These are phyloP conservation scores for Starmerella khaoyaiensis DNA, from an alignment of 805 yeast species.

Conservation along the genomic window DNA sequence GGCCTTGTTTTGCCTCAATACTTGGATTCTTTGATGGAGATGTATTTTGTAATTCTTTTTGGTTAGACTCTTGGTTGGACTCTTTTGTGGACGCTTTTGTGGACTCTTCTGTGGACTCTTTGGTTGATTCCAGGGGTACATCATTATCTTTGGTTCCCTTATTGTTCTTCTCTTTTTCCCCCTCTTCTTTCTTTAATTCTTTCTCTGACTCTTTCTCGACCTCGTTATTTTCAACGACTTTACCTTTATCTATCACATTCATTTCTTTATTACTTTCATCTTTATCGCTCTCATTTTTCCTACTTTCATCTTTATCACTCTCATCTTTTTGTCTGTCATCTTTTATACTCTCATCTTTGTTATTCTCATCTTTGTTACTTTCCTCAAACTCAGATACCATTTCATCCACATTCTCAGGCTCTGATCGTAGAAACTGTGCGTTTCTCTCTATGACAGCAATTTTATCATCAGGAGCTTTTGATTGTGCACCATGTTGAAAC, in stretches of 20 bases:
- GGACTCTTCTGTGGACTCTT: no score
- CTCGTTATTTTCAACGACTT: background rate
- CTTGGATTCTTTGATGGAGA: no score
- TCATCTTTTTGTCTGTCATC: background rate
- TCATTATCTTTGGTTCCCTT: background rate
- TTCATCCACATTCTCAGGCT: constrained; percentile 19
- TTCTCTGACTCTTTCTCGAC: background rate
- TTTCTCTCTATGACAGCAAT: constrained; percentile 19
- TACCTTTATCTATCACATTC: background rate
- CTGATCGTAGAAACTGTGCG: constrained; percentile 15
- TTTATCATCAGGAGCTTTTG: constrained; percentile 14
- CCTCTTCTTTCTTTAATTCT: background rate
- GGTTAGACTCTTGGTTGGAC: no score
- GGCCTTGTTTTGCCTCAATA: no score
- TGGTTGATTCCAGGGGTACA: background rate
- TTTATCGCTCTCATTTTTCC: background rate
- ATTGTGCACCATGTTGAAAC: constrained; percentile 28
- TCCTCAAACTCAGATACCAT: constrained; percentile 2
- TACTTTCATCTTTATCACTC: background rate
- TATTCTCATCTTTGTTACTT: constrained; percentile 6
- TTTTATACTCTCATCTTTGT: constrained; percentile 1
- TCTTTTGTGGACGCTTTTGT: no score
- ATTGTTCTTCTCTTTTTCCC: background rate
- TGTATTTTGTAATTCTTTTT: no score
- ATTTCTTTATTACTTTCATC: background rate